phyloP scores from a whole-genome alignment of 2,329 filamentous ascomycete genomes.

The Rutstroemia sp. region DNA sequence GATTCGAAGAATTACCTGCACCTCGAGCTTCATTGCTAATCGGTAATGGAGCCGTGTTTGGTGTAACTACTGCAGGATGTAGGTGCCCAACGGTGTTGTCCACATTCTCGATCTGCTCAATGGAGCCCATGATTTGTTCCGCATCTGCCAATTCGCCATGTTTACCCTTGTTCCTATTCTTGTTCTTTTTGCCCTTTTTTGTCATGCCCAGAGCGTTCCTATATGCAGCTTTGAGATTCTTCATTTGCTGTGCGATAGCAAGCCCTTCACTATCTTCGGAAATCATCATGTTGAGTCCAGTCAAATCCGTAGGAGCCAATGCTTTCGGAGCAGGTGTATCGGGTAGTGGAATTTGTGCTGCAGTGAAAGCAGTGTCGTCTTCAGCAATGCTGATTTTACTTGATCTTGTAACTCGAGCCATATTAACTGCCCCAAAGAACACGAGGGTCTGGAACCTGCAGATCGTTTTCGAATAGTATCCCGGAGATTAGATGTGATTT shows the following conservation, averaged over 20 bases:
- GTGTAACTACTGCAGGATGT: not conserved
- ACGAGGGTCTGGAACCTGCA: not conserved
- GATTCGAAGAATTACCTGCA: not conserved
- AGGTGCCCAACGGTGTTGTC: conserved; percentile 5
- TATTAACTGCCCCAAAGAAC: conserved; percentile 10
- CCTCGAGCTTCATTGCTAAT: not conserved
- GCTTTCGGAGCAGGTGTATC: conserved; percentile 12
- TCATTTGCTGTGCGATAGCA: conserved; percentile 22
- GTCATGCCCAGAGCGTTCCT: conserved; percentile 24
- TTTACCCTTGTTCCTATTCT: conserved; percentile 22
- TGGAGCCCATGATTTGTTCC: conserved; percentile 2
- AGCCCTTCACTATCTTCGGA: conserved; percentile 17
- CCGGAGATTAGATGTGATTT: conserved; percentile 11
- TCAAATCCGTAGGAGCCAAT: conserved; percentile 13
- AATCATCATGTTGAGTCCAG: conserved; percentile 16
- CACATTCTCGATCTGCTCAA: conserved; percentile 1
- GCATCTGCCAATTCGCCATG: conserved; percentile 8
- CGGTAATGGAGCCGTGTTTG: not conserved
- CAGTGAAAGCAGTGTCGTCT: conserved; percentile 22
- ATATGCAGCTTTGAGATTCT: conserved; percentile 29
- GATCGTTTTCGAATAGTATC: conserved; percentile 1
- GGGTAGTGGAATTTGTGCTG: conserved; percentile 16
- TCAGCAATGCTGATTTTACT: conserved; percentile 25
- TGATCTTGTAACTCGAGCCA: conserved; percentile 29
- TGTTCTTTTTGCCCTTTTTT: conserved; percentile 23